These are phyloP conservation scores for Cokeromyces recurvatus DNA, from an alignment of 371 early-diverging fungal species.

Conservation along the genomic window DNA sequence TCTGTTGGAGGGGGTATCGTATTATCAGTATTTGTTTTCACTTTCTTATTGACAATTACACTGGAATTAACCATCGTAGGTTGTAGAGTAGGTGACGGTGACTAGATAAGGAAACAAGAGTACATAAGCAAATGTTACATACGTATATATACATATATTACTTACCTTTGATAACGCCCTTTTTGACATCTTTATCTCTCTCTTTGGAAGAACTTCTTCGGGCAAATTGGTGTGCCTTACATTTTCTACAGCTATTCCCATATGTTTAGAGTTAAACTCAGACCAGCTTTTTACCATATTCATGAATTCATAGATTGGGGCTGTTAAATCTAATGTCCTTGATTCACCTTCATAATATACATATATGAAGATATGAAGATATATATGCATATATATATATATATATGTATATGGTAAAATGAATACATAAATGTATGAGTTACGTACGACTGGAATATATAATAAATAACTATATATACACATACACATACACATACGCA, in stretches of 20 bases:
- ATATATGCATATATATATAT: neutral
- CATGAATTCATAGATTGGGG: conserved; percentile 73
- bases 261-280: conserved; percentile 53
- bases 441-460: neutral
- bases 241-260: conserved; percentile 48
- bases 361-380: neutral
- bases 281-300: conserved; percentile 69
- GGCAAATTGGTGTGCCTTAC: conserved; percentile 2
- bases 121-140: neutral
- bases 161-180: conserved; percentile 8
- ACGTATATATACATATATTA: neutral
- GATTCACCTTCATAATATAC: no score
- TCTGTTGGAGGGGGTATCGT: no score
- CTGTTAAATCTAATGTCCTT: conserved; percentile 58
- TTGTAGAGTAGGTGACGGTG: conserved; percentile 3
- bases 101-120: neutral
- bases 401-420: no score
- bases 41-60: neutral
- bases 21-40: no score
- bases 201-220: neutral
- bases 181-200: conserved; percentile 1
- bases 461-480: no score
- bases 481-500: no score
- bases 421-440: neutral
- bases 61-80: neutral